Percentiles rank a stretch among this genome's conserved stretches.
Evolutionary conservation across 2,329 filamentous ascomycete genomes (phyloP).

Genomic region (Phialemoniopsis sp.): DNA sequence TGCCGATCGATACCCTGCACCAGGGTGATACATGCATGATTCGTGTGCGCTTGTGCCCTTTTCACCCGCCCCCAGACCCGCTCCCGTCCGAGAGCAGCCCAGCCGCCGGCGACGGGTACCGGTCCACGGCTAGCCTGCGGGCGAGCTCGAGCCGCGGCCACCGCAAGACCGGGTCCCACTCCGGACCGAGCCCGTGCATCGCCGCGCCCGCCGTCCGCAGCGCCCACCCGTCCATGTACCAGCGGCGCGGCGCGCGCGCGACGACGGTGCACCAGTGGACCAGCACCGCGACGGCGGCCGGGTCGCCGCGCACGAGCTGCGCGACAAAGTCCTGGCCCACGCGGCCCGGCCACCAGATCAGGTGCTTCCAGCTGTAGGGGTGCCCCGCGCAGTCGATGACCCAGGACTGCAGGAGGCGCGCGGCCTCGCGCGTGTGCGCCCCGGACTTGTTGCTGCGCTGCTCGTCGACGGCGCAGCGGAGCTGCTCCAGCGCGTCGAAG

Average conservation of each 20-base stretch:
- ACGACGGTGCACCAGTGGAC: conserved; percentile 18
- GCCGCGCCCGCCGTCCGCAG: conserved; percentile 10
- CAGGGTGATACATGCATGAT: no score
- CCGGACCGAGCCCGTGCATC: conserved; percentile 5
- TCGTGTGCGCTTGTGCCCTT: no score
- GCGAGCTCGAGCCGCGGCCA: no score
- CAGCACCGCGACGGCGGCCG: conserved; percentile 13
- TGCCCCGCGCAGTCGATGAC: conserved; percentile 5
- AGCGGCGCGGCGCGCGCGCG: conserved; percentile 13
- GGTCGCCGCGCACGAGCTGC: conserved; percentile 10
- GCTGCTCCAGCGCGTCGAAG: not conserved
- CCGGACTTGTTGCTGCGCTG: no score
- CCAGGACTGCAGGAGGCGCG: conserved; percentile 12
- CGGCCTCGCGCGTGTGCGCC: not conserved
- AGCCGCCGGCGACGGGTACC: no score
- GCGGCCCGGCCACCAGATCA: conserved; percentile 14
- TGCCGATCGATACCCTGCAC: no score
- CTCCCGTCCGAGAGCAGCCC: no score
- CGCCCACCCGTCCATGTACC: conserved; percentile 17
- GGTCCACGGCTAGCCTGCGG: no score
- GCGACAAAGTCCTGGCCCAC: conserved; percentile 12
- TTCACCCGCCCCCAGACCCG: no score
- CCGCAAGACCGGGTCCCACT: not conserved
- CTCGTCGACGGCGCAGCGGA: not conserved
- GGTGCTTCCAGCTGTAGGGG: conserved; percentile 14